phyloP scores from a whole-genome alignment of 2,329 filamentous ascomycete species.

The Trichoderma gracile region DNA sequence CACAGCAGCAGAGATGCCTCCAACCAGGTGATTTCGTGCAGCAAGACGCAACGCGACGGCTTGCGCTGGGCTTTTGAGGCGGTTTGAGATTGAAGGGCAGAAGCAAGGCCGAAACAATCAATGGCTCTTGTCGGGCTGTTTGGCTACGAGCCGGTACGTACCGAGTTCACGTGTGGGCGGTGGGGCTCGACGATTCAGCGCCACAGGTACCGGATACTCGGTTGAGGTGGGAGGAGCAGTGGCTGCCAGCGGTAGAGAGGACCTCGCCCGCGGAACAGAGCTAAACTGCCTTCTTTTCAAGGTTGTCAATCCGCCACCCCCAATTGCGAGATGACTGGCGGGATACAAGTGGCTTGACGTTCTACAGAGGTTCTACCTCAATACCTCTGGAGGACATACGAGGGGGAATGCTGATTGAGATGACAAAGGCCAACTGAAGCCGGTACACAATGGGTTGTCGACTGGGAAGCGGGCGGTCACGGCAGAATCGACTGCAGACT shows the following conservation, averaged over 20 bases:
- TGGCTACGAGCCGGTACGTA: slow-evolving; percentile 21
- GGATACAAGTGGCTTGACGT: background rate
- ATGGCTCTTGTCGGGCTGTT: slow-evolving; percentile 17
- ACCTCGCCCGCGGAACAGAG: background rate
- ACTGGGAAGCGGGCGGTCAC: background rate
- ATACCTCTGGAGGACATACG: too few species aligned
- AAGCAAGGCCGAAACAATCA: slow-evolving; percentile 18
- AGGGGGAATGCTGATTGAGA: too few species aligned
- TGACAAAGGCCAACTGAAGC: slow-evolving; percentile 8
- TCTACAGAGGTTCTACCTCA: background rate
- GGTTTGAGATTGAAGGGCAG: slow-evolving; percentile 23
- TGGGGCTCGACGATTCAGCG: slow-evolving; percentile 13
- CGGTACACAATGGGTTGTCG: background rate
- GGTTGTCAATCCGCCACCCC: background rate
- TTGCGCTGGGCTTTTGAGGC: slow-evolving; percentile 24
- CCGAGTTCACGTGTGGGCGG: slow-evolving; percentile 23
- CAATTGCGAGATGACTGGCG: background rate
- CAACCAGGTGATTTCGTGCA: background rate
- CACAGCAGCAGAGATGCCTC: slow-evolving; percentile 14
- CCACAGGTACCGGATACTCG: slow-evolving; percentile 9
- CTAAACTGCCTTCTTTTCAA: background rate
- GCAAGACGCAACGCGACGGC: slow-evolving; percentile 20
- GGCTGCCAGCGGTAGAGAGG: background rate
- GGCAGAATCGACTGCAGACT: too few species aligned
- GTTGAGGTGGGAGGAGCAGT: too few species aligned